phyloP scores from a whole-genome alignment of 176 grass and related monocot genomes.

The Phragmites australis region DNA sequence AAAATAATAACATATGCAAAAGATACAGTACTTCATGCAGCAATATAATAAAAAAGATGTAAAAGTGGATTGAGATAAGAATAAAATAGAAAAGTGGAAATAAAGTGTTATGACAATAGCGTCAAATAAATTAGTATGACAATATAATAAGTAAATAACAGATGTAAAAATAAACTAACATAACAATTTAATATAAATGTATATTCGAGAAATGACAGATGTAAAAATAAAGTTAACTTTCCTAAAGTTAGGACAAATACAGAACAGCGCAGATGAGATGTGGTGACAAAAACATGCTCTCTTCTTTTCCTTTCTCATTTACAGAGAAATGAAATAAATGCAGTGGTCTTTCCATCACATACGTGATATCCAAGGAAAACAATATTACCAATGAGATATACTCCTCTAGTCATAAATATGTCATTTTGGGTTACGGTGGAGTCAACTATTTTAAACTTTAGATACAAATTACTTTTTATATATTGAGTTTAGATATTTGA shows the following conservation, averaged over 20 bases:
- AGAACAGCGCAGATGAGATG: too few species aligned
- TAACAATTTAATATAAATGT: neutral
- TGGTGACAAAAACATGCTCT: neutral
- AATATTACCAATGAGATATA: neutral
- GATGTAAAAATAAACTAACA: neutral
- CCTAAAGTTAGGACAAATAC: neutral
- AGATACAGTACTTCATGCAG: neutral
- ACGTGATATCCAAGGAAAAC: neutral
- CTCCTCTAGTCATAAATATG: too few species aligned
- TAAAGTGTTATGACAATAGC: too few species aligned
- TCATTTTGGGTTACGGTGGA: too few species aligned
- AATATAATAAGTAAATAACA: too few species aligned
- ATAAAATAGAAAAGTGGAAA: too few species aligned
- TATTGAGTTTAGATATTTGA: too few species aligned
- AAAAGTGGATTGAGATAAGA: too few species aligned
- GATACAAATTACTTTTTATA: too few species aligned
- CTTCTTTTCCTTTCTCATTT: neutral
- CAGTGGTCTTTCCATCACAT: neutral
- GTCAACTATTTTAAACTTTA: too few species aligned
- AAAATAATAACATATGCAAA: neutral
- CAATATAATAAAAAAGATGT: too few species aligned
- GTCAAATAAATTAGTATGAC: too few species aligned
- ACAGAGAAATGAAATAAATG: neutral
- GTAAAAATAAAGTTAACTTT: neutral
- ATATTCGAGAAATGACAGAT: neutral